Percentiles rank a stretch among this genome's conserved stretches.
phyloP scores from a whole-genome alignment of 208 protist species.

The Angomonas deanei region DNA sequence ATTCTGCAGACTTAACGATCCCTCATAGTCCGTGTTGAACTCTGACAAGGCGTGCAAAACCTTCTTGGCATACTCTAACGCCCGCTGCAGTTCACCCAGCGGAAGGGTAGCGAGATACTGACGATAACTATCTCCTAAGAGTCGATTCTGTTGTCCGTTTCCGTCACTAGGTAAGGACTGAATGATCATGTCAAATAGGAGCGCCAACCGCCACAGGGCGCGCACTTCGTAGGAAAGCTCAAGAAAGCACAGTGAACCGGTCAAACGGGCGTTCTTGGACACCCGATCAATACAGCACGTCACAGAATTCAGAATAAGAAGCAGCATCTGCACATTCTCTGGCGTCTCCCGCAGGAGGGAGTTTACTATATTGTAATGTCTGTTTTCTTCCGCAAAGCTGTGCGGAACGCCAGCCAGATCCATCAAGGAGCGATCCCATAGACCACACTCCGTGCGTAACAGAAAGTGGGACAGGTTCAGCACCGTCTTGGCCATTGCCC shows the following conservation, averaged over 20 bases:
- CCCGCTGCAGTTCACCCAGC: neutral
- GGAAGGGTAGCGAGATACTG: neutral
- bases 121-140: neutral
- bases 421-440: neutral
- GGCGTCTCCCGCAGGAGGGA: neutral
- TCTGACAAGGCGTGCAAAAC: neutral
- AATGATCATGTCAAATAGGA: neutral
- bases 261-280: neutral
- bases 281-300: neutral
- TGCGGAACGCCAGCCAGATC: neutral
- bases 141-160: neutral
- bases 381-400: neutral
- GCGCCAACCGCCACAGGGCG: neutral
- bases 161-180: neutral
- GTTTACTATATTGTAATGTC: neutral
- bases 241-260: neutral
- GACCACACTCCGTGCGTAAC: slow-evolving; percentile 43
- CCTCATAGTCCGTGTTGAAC: slow-evolving; percentile 4
- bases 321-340: neutral
- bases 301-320: neutral
- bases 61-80: neutral
- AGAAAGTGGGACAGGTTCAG: slow-evolving; percentile 58
- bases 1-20: neutral
- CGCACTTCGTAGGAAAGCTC: slow-evolving; percentile 2
- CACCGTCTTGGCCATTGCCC: slow-evolving; percentile 41